Evolutionary conservation across 2,329 filamentous ascomycete species (phyloP).

Genomic region (Magnaporthales sp.): DNA sequence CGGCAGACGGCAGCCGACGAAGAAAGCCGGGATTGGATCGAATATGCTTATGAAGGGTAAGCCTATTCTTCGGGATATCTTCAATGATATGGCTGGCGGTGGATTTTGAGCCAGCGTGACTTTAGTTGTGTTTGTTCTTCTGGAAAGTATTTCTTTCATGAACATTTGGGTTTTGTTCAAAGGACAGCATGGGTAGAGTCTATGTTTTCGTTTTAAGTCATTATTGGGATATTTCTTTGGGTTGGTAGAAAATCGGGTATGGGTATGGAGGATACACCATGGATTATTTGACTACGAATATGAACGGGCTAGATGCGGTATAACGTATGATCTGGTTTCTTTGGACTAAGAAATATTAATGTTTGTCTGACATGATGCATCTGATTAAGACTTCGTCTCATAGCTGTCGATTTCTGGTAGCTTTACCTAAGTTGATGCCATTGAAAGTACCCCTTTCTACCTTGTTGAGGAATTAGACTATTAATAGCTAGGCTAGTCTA

Average conservation of each 20-base stretch:
- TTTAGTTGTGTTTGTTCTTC: not conserved
- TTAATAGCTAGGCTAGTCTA: too few relatives aligned
- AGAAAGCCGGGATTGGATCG: constrained; percentile 48
- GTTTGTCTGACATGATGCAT: not conserved
- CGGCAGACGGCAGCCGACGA: constrained; percentile 32
- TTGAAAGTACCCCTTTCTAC: too few relatives aligned
- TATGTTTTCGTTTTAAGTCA: too few relatives aligned
- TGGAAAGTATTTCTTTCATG: not conserved
- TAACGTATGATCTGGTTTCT: not conserved
- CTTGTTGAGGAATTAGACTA: too few relatives aligned
- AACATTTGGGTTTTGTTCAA: not conserved
- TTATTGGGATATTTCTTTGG: not conserved
- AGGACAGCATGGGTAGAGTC: not conserved
- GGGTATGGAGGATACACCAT: not conserved
- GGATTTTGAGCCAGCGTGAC: constrained; percentile 9
- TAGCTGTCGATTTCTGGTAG: too few relatives aligned
- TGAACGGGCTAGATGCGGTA: not conserved
- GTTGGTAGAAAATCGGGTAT: not conserved
- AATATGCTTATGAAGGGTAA: constrained; percentile 56
- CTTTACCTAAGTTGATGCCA: too few relatives aligned
- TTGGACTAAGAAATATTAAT: not conserved
- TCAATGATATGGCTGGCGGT: constrained; percentile 53
- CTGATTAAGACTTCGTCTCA: not conserved
- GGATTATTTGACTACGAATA: not conserved
- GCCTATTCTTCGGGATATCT: constrained; percentile 65